A percentile compares a stretch with the other conserved stretches of the same genome.
Conservation (phyloP, 164 flowering plant genomes). For the Annona cherimola region DNA sequence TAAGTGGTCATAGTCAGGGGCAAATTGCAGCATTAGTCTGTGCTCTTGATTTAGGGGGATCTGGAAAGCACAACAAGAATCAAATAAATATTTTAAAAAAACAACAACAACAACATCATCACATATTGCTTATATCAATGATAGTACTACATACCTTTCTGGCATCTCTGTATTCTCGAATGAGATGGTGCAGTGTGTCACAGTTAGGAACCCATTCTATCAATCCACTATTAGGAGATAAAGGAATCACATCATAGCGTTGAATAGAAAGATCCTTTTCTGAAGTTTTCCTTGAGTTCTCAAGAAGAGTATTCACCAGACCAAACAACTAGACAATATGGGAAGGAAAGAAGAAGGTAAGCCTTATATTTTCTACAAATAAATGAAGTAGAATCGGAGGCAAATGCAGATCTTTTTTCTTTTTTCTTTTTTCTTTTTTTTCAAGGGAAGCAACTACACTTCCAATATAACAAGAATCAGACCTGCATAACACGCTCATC, state of each 20-base stretch:
- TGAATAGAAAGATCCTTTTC: conserved; percentile 95
- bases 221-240: conserved; percentile 95
- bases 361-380: neutral
- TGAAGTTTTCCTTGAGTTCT: conserved; percentile 76
- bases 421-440: neutral
- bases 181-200: conserved; percentile 91
- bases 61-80: conserved; percentile 35
- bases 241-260: conserved; percentile 85
- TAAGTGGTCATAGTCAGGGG: conserved; percentile 93
- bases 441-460: neutral
- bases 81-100: neutral
- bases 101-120: neutral
- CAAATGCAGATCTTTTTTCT: neutral
- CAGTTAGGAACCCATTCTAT: conserved; percentile 98
- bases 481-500: conserved; percentile 99
- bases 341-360: neutral
- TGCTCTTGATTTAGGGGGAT: conserved; percentile 90
- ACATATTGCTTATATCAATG: neutral
- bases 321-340: conserved; percentile 71
- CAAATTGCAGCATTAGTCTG: conserved; percentile 83
- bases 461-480: neutral
- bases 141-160: conserved; percentile 63
- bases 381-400: neutral
- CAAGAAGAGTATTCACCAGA: conserved; percentile 87
- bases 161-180: conserved; percentile 91